A percentile compares a stretch with the other conserved stretches of the same genome.
These are phyloP conservation scores for Mimosa pudica DNA, from an alignment of 306 rosid species.

Conservation along the genomic window DNA sequence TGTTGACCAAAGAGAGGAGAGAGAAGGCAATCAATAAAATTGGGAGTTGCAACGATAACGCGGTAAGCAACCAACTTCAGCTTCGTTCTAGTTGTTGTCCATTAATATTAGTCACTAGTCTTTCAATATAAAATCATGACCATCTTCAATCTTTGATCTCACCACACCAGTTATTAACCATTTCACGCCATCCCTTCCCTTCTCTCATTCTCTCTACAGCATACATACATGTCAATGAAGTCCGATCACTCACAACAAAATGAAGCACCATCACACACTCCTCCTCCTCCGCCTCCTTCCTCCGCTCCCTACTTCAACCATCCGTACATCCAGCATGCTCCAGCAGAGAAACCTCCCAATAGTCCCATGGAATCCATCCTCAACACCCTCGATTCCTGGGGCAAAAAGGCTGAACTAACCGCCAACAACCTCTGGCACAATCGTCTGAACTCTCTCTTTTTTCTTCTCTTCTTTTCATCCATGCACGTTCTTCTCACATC, in stretches of 20 bases:
- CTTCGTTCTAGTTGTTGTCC: neutral
- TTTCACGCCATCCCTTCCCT: neutral
- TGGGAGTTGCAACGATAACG: neutral
- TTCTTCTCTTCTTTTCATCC: neutral
- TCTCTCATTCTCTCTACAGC: neutral
- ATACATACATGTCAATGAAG: neutral
- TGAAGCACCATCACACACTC: slow-evolving; percentile 29
- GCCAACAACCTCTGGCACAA: slow-evolving; percentile 59
- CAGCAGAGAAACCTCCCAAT: slow-evolving; percentile 35
- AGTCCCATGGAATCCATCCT: slow-evolving; percentile 56
- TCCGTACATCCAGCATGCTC: slow-evolving; percentile 44
- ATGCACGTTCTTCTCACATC: neutral
- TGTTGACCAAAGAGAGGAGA: neutral
- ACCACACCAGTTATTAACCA: neutral
- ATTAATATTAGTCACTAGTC: too few species aligned
- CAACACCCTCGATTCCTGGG: slow-evolving; percentile 45
- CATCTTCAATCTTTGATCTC: neutral
- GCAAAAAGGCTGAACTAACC: slow-evolving; percentile 48
- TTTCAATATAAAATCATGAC: too few species aligned
- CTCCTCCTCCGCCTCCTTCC: neutral
- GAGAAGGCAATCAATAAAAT: neutral
- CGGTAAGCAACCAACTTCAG: neutral
- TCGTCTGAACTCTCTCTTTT: slow-evolving; percentile 30
- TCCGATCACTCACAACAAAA: slow-evolving; percentile 27
- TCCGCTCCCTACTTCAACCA: slow-evolving; percentile 13